A percentile compares a stretch with the other conserved stretches of the same genome.
These are phyloP conservation scores for Calycina marina DNA, from an alignment of 2,329 filamentous ascomycete species.

Conservation along the genomic window DNA sequence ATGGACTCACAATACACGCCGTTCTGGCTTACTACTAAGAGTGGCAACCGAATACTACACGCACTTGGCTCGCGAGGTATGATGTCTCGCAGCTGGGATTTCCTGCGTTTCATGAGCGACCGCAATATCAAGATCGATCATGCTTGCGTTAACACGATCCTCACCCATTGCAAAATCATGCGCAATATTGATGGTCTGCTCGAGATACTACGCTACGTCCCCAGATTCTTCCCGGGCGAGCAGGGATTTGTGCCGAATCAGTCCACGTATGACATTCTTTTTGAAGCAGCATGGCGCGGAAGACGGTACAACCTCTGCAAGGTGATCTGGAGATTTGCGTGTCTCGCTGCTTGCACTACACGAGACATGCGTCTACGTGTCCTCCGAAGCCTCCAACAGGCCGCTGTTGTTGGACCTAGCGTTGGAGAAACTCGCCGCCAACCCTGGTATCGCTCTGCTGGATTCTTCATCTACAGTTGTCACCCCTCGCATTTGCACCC, in stretches of 20 bases:
- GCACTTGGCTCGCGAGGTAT: conserved; percentile 16
- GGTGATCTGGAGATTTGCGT: conserved; percentile 33
- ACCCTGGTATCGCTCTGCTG: conserved; percentile 4
- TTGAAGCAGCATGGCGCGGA: conserved; percentile 26
- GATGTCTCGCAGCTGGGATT: conserved; percentile 13
- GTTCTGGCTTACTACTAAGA: conserved; percentile 24
- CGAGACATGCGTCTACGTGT: conserved; percentile 8
- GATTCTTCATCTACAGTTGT: conserved; percentile 4
- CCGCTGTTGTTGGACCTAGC: neutral
- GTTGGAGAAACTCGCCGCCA: neutral
- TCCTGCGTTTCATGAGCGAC: conserved; percentile 13
- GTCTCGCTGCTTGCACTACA: conserved; percentile 24
- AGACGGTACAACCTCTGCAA: conserved; percentile 28
- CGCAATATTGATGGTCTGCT: conserved; percentile 9
- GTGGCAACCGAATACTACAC: conserved; percentile 26
- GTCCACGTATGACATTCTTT: conserved; percentile 25
- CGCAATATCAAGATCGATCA: conserved; percentile 8
- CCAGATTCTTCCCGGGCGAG: neutral
- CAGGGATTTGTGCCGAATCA: conserved; percentile 4
- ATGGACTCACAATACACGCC: conserved; percentile 24
- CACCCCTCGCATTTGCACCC: conserved; percentile 1
- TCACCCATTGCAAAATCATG: conserved; percentile 11
- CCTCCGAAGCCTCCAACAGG: conserved; percentile 6
- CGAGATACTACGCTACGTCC: conserved; percentile 8
- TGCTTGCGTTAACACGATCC: conserved; percentile 12